These are phyloP conservation scores for Teunomyces stri DNA, from an alignment of 805 yeast genomes.

Conservation along the genomic window DNA sequence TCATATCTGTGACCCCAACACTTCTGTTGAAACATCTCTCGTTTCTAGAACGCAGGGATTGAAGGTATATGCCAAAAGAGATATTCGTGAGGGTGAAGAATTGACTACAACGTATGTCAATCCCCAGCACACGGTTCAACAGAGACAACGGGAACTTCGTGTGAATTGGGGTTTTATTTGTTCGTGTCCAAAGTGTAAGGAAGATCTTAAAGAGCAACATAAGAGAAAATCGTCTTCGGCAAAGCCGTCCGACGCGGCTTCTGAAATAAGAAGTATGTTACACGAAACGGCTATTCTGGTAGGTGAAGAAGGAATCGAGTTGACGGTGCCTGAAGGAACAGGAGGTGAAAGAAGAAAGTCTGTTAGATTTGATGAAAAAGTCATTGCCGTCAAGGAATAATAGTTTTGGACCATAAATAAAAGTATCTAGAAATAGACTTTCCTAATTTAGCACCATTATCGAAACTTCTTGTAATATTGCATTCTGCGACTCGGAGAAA, in stretches of 20 bases:
- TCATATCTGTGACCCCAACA: slow-evolving; percentile 75
- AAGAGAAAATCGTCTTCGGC: slow-evolving; percentile 42
- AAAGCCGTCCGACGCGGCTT: slow-evolving; percentile 18
- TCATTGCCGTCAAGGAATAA: slow-evolving; percentile 47
- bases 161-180: slow-evolving; percentile 82
- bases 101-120: slow-evolving; percentile 68
- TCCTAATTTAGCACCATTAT: not conserved
- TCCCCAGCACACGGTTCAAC: slow-evolving; percentile 57
- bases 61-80: slow-evolving; percentile 51
- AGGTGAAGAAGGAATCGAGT: slow-evolving; percentile 35
- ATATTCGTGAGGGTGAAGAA: slow-evolving; percentile 64
- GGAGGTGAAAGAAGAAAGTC: slow-evolving; percentile 55
- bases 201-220: slow-evolving; percentile 46
- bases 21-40: slow-evolving; percentile 45
- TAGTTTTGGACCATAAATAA: slow-evolving; percentile 9
- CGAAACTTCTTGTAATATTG: not conserved
- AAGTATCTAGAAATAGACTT: not conserved
- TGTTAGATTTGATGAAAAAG: slow-evolving; percentile 64
- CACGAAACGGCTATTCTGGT: slow-evolving; percentile 40
- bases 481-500: slow-evolving; percentile 4
- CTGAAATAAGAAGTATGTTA: slow-evolving; percentile 49
- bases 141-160: slow-evolving; percentile 63
- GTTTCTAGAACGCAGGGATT: slow-evolving; percentile 52
- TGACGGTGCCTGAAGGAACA: slow-evolving; percentile 39
- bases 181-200: slow-evolving; percentile 61